Conservation (phyloP, 2,329 filamentous ascomycete genomes). For the Ambrosiella cleistominuta region DNA sequence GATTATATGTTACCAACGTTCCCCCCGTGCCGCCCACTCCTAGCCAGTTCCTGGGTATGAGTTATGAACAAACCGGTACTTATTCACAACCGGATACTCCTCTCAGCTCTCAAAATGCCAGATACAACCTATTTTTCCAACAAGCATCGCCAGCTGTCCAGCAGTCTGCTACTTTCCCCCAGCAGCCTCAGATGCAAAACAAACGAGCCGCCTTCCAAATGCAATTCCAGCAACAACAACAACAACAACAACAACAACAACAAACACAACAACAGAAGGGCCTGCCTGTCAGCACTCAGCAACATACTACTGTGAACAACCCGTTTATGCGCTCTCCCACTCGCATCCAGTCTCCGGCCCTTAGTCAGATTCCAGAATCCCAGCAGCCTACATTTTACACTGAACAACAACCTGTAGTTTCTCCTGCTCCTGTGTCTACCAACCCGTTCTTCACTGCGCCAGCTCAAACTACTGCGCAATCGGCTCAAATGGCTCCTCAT, state of each 20-base stretch:
- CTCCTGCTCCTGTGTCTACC: constrained; percentile 3
- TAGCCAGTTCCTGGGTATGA: constrained; percentile 23
- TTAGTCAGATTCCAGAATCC: constrained; percentile 34
- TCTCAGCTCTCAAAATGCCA: constrained; percentile 10
- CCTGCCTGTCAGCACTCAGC: constrained; percentile 25
- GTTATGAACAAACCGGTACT: constrained; percentile 12
- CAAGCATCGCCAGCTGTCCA: background rate
- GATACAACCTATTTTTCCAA: constrained; percentile 9
- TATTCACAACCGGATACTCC: constrained; percentile 9
- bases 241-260: constrained; percentile 14
- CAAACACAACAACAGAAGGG: constrained; percentile 18
- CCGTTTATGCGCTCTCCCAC: constrained; percentile 34
- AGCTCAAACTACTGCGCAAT: constrained; percentile 13
- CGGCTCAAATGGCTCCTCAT: constrained; percentile 14
- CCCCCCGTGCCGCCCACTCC: constrained; percentile 54
- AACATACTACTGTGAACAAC: constrained; percentile 25
- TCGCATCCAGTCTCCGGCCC: constrained; percentile 29
- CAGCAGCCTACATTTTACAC: constrained; percentile 27
- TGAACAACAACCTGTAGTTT: constrained; percentile 12
- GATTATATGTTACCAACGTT: constrained; percentile 26
- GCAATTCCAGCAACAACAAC: constrained; percentile 17
- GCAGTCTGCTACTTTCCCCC: background rate
- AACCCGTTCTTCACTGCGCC: constrained; percentile 24
- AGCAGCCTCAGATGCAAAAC: constrained; percentile 22
- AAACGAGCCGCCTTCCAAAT: constrained; percentile 26